Base-by-base conservation (phyloP, 225 moss, liverwort and hornwort species). In the Antitrichia curtipendula region DNA sequence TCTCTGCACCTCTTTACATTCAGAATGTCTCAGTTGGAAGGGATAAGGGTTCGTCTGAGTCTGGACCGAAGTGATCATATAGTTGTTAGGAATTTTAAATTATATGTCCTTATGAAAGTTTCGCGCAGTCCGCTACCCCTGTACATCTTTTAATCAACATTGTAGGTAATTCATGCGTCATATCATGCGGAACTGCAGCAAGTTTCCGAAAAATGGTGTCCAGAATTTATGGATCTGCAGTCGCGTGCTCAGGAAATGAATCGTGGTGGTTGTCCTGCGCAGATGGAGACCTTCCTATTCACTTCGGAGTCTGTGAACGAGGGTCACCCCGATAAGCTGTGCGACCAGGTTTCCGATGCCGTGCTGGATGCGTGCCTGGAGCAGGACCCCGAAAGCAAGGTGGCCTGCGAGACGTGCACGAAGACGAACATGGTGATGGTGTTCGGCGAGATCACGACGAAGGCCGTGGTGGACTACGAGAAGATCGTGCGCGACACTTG, bases 381-480 rank as follows among this genome's bases (percentile, higher is more conserved):
- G 89, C 95, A 96, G 86, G 96, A 96, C 87, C 92, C 93, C 15
- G 96, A 96, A 60, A 96, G 96, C 92, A 96, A 96, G 90, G 96
- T 96, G 9, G 96, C 96, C 5, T 95, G 96, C 91, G 96, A 96
- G 88, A 96, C 96, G 10, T 96, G 96, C 92, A 96, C 96, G 8
- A 96, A 96, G 92, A 95, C 96, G 0, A 96, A 96, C 89, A 96
- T 96, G 96, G 96, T 96, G 83, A 96, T 96, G 96, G 96, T 96
- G 64, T 96, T 96, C 86, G 96, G 96, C 4, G 96, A 96, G 92
- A 95, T 96, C 89, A 96, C 96, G 7, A 96, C 96, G 8, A 96
- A 96, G 94, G 96, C 96, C 7, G 90, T 91, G 85, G 92, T 96
- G 32, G 95, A 96, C 90, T 96, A 96, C 90, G 96, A 96, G 93